Base-by-base conservation (phyloP, 768 basidiomycete genomes). In the Leccinum olivaceopallidum region DNA sequence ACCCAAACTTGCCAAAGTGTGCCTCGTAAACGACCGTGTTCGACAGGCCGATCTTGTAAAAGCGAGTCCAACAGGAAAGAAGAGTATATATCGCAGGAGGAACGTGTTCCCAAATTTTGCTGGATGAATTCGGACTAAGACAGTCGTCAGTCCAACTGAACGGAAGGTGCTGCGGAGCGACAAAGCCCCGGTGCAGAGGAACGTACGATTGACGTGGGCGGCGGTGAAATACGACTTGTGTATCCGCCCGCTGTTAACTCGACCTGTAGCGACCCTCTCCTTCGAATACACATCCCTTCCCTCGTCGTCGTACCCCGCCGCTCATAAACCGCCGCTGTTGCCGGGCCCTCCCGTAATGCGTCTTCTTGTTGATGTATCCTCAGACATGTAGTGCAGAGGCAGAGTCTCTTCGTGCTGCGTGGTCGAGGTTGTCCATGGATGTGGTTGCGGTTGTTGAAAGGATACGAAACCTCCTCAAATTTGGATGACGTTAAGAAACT, bases 401-500 rank as follows among this genome's bases (percentile, higher is more conserved):
- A 84, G 69, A 20, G 76, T 76, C 60, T 82, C 82, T 63, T 78
- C 73, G 63, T 71, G 68, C 36, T 65, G 68, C 12, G 48, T 49
- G 18, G 53, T 55, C 58, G 55, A 60, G 44, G 74, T 65, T 62
- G 75, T 39, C 75, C 75, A 72, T 54, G 62, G 50, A 53, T 60
- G 71, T 60, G 63, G 60, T 56, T 62, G 70, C 14, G 64, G 54
- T 64, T 75, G 67, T 65, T 68, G 75, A 76, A 67, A 42, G 89
- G 88, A 62, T 90, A 83, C 16, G 81, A 72, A 61, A 90, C 77
- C 70, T 90, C 81, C 75, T 90, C 88, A 73, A 89, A 90, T 65
- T 90, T 89, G 65, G 82, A 83, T 58, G 85, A 85, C 54, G 82
- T 78, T 69, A 6, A 26, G 26, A 26, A 26, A 26, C 26, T 26